These are phyloP conservation scores for Corylus heterophylla DNA, from an alignment of 306 rosid genomes.

Conservation along the genomic window DNA sequence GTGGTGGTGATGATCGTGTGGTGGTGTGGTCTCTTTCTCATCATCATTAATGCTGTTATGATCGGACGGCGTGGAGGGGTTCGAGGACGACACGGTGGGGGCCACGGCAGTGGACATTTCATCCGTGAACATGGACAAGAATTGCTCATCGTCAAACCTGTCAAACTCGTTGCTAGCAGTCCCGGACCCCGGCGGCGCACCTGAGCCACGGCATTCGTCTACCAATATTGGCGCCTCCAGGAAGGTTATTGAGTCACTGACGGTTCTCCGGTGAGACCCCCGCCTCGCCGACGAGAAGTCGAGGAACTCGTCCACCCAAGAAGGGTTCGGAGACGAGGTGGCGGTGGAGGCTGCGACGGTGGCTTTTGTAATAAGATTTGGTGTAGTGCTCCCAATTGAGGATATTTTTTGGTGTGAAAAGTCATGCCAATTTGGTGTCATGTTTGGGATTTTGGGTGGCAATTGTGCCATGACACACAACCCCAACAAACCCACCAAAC, in stretches of 20 bases:
- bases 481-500: constrained; percentile 11
- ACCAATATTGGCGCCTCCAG: constrained; percentile 57
- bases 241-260: constrained; percentile 72
- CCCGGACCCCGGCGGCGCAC: constrained; percentile 1
- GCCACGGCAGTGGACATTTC: constrained; percentile 45
- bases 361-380: neutral
- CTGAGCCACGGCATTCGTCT: constrained; percentile 48
- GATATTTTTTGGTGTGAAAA: constrained; percentile 45
- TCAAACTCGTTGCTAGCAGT: constrained; percentile 49
- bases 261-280: constrained; percentile 72
- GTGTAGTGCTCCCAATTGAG: constrained; percentile 38
- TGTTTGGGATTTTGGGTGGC: constrained; percentile 89
- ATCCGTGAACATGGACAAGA: constrained; percentile 77
- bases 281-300: constrained; percentile 77
- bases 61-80: constrained; percentile 80
- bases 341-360: neutral
- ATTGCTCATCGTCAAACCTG: constrained; percentile 78
- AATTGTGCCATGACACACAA: constrained; percentile 70
- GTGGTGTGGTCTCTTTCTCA: constrained; percentile 22
- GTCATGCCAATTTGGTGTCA: constrained; percentile 72
- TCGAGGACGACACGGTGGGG: constrained; percentile 52
- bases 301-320: constrained; percentile 87
- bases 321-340: constrained; percentile 43
- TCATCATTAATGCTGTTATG: constrained; percentile 72
- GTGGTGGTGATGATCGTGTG: neutral